Conservation (phyloP, 768 basidiomycete species). For the Leccinum subgranulosum region DNA sequence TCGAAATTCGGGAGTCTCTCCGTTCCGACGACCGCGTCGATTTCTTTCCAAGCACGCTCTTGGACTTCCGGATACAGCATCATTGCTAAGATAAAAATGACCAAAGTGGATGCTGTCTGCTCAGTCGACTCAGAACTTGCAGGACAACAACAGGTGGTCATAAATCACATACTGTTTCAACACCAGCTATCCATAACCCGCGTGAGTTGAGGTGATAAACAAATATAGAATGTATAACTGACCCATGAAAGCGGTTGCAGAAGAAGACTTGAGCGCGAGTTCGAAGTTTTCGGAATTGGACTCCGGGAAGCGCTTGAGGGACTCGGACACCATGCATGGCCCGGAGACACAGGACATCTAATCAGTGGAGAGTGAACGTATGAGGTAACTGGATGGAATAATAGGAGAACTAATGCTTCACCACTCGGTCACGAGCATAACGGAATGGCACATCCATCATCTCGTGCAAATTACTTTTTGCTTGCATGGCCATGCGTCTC, state of each 20-base stretch:
- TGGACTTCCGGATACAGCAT: constrained; percentile 33
- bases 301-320: constrained; percentile 19
- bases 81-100: constrained; percentile 35
- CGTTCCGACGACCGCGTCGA: constrained; percentile 30
- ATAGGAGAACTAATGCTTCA: constrained; percentile 2
- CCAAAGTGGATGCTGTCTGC: constrained; percentile 33
- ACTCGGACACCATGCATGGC: constrained; percentile 31
- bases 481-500: constrained; percentile 29
- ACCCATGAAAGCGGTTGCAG: constrained; percentile 34
- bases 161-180: constrained; percentile 25
- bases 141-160: neutral
- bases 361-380: neutral
- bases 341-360: constrained; percentile 22
- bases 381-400: neutral
- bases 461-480: constrained; percentile 25
- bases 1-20: constrained; percentile 25
- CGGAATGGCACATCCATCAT: constrained; percentile 31
- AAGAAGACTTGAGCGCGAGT: constrained; percentile 28
- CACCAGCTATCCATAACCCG: constrained; percentile 19
- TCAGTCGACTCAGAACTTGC: neutral
- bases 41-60: constrained; percentile 32
- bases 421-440: constrained; percentile 28
- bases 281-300: constrained; percentile 23
- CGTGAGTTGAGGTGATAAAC: constrained; percentile 3
- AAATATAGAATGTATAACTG: constrained; percentile 1